phyloP scores from a whole-genome alignment of 73 alveolate genomes.

The Paramecium octaurelia region DNA sequence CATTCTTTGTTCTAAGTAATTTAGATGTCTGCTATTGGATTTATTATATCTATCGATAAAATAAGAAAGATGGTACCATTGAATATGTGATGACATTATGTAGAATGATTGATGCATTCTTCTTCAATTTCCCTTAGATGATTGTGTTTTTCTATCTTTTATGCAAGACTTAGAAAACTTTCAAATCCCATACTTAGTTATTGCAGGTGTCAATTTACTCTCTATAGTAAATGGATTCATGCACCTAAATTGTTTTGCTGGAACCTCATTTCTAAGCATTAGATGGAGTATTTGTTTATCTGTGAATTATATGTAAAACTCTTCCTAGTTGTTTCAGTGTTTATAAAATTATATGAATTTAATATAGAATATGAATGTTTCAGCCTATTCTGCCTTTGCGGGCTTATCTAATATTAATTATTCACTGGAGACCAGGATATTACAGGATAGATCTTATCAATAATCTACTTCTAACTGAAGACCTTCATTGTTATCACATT shows the following conservation, averaged over 20 bases:
- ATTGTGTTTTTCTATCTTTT: neutral
- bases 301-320: neutral
- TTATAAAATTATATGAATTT: neutral
- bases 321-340: neutral
- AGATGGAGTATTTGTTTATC: neutral
- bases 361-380: neutral
- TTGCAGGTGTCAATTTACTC: neutral
- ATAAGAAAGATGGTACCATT: neutral
- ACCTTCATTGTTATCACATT: neutral
- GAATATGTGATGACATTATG: constrained; percentile 17
- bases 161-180: neutral
- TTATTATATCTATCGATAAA: neutral
- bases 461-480: neutral
- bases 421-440: neutral
- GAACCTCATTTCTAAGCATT: neutral
- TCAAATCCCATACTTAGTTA: neutral
- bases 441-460: neutral
- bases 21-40: constrained; percentile 2
- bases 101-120: neutral
- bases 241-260: constrained; percentile 33
- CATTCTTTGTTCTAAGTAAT: neutral
- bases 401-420: neutral
- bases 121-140: neutral
- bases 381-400: neutral
- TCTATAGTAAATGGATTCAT: neutral